These are phyloP conservation scores for Halenospora varia DNA, from an alignment of 495 filamentous ascomycete genomes.

Conservation along the genomic window DNA sequence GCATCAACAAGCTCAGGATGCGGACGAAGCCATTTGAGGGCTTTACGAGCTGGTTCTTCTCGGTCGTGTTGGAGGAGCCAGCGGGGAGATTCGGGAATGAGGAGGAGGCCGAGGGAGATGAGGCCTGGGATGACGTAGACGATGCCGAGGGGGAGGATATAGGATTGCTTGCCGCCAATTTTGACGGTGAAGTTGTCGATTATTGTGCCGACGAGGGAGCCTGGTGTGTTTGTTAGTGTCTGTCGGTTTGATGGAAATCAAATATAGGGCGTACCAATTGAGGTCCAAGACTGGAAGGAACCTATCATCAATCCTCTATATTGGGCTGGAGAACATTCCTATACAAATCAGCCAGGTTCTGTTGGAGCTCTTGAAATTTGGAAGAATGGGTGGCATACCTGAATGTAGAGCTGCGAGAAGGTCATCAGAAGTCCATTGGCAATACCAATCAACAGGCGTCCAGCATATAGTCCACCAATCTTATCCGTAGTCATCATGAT, in stretches of 20 bases:
- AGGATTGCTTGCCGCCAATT: slow-evolving; percentile 41
- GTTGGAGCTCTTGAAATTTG: background rate
- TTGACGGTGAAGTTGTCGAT: slow-evolving; percentile 55
- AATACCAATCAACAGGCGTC: slow-evolving; percentile 51
- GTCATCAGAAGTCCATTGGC: slow-evolving; percentile 57
- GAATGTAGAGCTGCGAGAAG: slow-evolving; percentile 56
- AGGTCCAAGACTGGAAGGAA: slow-evolving; percentile 26
- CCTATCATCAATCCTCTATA: slow-evolving; percentile 18
- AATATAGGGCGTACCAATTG: slow-evolving; percentile 25
- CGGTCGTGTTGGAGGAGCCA: slow-evolving; percentile 52
- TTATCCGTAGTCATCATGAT: slow-evolving; percentile 53
- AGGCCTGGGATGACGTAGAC: slow-evolving; percentile 54
- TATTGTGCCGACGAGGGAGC: slow-evolving; percentile 55
- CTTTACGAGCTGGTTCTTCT: slow-evolving; percentile 41
- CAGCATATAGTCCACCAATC: slow-evolving; percentile 52
- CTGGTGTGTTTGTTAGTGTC: slow-evolving; percentile 25
- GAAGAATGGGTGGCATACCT: slow-evolving; percentile 15
- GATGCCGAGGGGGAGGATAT: slow-evolving; percentile 55
- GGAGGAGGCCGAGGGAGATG: slow-evolving; percentile 46
- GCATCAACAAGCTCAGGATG: slow-evolving; percentile 33
- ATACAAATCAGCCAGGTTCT: background rate
- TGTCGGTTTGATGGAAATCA: slow-evolving; percentile 33
- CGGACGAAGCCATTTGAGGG: slow-evolving; percentile 44
- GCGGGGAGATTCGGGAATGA: slow-evolving; percentile 60
- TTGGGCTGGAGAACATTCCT: slow-evolving; percentile 30